Evolutionary conservation across 805 yeast genomes (phyloP).

Genomic region (Candida nemodendra): DNA sequence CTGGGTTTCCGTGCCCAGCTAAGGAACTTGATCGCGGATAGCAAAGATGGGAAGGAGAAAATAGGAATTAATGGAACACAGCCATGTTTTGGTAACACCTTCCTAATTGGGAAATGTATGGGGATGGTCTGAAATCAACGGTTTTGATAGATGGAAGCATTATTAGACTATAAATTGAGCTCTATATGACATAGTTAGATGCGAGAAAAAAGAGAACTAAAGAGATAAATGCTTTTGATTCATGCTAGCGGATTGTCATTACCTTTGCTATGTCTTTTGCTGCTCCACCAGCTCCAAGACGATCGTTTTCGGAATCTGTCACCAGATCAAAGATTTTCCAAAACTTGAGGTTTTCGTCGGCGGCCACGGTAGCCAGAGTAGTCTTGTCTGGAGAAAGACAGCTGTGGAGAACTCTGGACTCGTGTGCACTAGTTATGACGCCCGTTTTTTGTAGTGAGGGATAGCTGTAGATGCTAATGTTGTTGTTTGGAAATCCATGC

Average conservation of each 20-base stretch:
- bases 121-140: no score
- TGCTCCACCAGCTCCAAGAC: conserved; percentile 31
- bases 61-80: background rate
- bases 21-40: background rate
- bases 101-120: conserved; percentile 14
- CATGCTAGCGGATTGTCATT: conserved; percentile 47
- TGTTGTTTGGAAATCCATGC: conserved; percentile 89
- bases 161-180: no score
- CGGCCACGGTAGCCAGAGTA: conserved; percentile 90
- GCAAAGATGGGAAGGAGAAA: conserved; percentile 1
- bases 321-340: conserved; percentile 78
- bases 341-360: conserved; percentile 93
- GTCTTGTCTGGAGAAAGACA: conserved; percentile 87
- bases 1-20: no score
- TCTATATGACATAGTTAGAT: no score
- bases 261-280: conserved; percentile 50
- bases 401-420: conserved; percentile 78
- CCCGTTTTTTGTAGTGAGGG: conserved; percentile 87
- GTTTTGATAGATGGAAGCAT: no score
- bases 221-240: background rate
- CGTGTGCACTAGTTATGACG: conserved; percentile 84
- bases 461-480: conserved; percentile 78
- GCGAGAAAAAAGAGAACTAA: background rate
- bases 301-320: conserved; percentile 18
- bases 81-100: conserved; percentile 9